Evolutionary conservation across 345 rosid species (phyloP).

Genomic region (Salix suchowensis): DNA sequence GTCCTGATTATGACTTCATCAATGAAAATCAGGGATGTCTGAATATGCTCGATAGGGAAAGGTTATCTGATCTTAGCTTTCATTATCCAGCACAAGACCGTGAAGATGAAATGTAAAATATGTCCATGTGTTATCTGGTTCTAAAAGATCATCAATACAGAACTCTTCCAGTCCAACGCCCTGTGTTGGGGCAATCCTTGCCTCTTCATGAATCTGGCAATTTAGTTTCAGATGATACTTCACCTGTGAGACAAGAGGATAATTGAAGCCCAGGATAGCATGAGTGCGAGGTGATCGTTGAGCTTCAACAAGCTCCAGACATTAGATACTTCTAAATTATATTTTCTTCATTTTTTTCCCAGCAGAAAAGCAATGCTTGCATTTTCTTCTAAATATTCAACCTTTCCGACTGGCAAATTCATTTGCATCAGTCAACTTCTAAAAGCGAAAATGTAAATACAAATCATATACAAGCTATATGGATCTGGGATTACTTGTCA

Average conservation of each 20-base stretch:
- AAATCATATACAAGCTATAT: slow-evolving; percentile 17
- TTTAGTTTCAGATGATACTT: slow-evolving; percentile 13
- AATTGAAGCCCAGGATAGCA: slow-evolving; percentile 3
- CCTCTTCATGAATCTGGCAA: slow-evolving; percentile 20
- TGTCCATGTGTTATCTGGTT: slow-evolving; percentile 39
- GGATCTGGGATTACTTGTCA: slow-evolving; percentile 12
- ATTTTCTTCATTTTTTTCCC: neutral
- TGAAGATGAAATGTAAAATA: slow-evolving; percentile 45
- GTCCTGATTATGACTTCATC: slow-evolving; percentile 12
- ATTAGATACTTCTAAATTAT: neutral
- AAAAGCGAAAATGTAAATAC: slow-evolving; percentile 34
- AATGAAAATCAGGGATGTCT: slow-evolving; percentile 35
- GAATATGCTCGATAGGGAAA: slow-evolving; percentile 30
- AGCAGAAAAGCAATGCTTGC: slow-evolving; percentile 1
- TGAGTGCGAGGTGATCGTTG: slow-evolving; percentile 20
- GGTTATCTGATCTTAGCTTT: slow-evolving; percentile 25
- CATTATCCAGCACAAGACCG: slow-evolving; percentile 29
- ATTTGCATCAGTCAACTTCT: slow-evolving; percentile 8
- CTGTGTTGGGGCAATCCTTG: slow-evolving; percentile 26
- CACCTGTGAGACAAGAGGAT: slow-evolving; percentile 11
- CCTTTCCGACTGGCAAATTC: neutral
- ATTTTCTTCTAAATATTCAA: slow-evolving; percentile 1
- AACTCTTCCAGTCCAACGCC: slow-evolving; percentile 37
- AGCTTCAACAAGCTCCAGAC: slow-evolving; percentile 27
- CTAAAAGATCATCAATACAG: slow-evolving; percentile 16